These are phyloP conservation scores for Fusarium secorum DNA, from an alignment of 2,329 filamentous ascomycete genomes.

Conservation along the genomic window DNA sequence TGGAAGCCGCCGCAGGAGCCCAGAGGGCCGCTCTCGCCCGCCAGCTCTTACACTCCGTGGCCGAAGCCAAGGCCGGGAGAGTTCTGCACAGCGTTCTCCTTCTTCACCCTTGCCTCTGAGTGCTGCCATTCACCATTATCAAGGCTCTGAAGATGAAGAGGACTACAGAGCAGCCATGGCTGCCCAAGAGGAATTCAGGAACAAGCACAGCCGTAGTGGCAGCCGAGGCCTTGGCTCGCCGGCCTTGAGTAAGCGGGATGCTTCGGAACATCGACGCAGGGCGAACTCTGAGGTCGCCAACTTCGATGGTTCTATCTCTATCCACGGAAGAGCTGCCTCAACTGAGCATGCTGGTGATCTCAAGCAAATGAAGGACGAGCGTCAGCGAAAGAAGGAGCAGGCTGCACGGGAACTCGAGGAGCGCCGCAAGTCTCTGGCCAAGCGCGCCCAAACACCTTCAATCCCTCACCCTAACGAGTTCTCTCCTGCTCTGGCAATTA, in stretches of 20 bases:
- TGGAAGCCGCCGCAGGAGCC: conserved; percentile 56
- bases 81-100: conserved; percentile 72
- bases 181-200: conserved; percentile 64
- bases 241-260: conserved; percentile 46
- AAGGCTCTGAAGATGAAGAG: conserved; percentile 70
- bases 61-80: conserved; percentile 67
- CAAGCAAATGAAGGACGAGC: conserved; percentile 65
- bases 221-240: conserved; percentile 54
- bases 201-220: conserved; percentile 61
- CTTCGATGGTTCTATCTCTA: conserved; percentile 43
- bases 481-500: conserved; percentile 39
- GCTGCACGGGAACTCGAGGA: conserved; percentile 89
- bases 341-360: conserved; percentile 63
- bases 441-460: conserved; percentile 78
- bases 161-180: conserved; percentile 62
- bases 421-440: conserved; percentile 81
- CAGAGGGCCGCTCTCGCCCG: conserved; percentile 53
- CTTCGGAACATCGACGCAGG: conserved; percentile 51
- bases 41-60: conserved; percentile 63
- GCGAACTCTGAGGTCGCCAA: conserved; percentile 45
- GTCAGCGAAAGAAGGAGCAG: conserved; percentile 73
- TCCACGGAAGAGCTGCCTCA: conserved; percentile 49
- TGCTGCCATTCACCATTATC: conserved; percentile 50
- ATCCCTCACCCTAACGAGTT: conserved; percentile 78
- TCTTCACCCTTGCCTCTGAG: conserved; percentile 83